Evolutionary conservation across 2,329 filamentous ascomycete species (phyloP).

Genomic region (Huntiella moniliformis): DNA sequence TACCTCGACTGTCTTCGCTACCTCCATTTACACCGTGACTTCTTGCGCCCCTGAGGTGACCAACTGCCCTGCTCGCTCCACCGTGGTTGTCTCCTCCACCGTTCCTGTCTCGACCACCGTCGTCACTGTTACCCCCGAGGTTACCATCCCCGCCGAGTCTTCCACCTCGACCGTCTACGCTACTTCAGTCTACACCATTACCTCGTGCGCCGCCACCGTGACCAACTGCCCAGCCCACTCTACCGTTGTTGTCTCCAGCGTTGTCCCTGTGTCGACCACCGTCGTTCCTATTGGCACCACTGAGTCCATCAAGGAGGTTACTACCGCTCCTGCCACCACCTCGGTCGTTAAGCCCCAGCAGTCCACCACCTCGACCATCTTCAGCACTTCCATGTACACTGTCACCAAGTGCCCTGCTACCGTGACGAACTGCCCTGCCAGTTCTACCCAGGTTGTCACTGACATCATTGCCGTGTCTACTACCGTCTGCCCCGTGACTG

Average conservation of each 20-base stretch:
- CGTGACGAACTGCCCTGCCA: not conserved
- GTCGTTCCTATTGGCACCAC: conserved; percentile 20
- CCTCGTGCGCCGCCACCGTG: conserved; percentile 30
- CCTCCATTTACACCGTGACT: conserved; percentile 18
- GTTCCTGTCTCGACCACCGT: not conserved
- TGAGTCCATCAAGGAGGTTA: not conserved
- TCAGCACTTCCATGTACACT: conserved; percentile 2
- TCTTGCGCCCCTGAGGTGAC: conserved; percentile 17
- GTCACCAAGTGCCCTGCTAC: not conserved
- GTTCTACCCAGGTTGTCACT: not conserved
- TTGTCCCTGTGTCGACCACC: conserved; percentile 26
- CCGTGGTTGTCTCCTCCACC: conserved; percentile 2
- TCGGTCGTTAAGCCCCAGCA: not conserved
- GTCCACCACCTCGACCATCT: conserved; percentile 1
- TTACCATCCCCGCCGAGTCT: not conserved
- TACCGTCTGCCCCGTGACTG: conserved; percentile 2
- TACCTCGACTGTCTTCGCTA: conserved; percentile 17
- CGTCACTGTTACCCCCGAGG: not conserved
- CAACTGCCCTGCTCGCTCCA: conserved; percentile 17
- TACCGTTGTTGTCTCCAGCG: conserved; percentile 22
- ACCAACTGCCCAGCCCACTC: conserved; percentile 20
- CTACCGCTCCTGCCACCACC: not conserved
- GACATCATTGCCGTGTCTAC: not conserved
- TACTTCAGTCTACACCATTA: conserved; percentile 32
- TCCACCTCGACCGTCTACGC: conserved; percentile 23